Evolutionary conservation across 2,329 filamentous ascomycete genomes (phyloP).

Genomic region (Teratosphaeria zuluensis): DNA sequence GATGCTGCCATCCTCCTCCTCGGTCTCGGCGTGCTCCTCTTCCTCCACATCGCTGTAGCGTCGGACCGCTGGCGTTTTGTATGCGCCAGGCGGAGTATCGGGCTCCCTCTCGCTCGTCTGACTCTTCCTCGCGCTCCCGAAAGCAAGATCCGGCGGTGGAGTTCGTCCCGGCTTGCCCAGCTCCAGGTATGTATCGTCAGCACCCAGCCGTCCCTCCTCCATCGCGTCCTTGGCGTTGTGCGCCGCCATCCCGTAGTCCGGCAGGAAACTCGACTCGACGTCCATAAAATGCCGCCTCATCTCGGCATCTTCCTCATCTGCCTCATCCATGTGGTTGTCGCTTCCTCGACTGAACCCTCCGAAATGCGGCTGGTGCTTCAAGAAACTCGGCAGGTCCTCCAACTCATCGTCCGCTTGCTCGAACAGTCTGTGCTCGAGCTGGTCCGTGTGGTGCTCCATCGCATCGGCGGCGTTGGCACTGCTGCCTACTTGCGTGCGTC

Average conservation of each 20-base stretch:
- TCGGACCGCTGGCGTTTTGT: slow-evolving; percentile 31
- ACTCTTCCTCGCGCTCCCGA: slow-evolving; percentile 7
- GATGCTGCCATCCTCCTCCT: slow-evolving; percentile 11
- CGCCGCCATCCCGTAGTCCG: slow-evolving; percentile 37
- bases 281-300: slow-evolving; percentile 52
- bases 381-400: neutral
- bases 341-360: neutral
- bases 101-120: slow-evolving; percentile 8
- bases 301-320: slow-evolving; percentile 45
- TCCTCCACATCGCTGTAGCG: slow-evolving; percentile 15
- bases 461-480: slow-evolving; percentile 30
- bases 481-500: slow-evolving; percentile 1
- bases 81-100: slow-evolving; percentile 32
- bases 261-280: slow-evolving; percentile 54
- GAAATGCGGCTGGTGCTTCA: neutral
- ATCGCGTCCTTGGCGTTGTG: neutral
- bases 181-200: slow-evolving; percentile 38
- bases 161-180: slow-evolving; percentile 15
- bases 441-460: slow-evolving; percentile 26
- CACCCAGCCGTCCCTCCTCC: slow-evolving; percentile 22
- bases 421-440: slow-evolving; percentile 5
- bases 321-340: slow-evolving; percentile 20
- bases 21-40: slow-evolving; percentile 4
- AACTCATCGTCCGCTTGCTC: slow-evolving; percentile 4
- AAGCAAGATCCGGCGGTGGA: slow-evolving; percentile 6